phyloP scores from a whole-genome alignment of 2,329 filamentous ascomycete genomes.

The Stachybotrys chartarum region DNA sequence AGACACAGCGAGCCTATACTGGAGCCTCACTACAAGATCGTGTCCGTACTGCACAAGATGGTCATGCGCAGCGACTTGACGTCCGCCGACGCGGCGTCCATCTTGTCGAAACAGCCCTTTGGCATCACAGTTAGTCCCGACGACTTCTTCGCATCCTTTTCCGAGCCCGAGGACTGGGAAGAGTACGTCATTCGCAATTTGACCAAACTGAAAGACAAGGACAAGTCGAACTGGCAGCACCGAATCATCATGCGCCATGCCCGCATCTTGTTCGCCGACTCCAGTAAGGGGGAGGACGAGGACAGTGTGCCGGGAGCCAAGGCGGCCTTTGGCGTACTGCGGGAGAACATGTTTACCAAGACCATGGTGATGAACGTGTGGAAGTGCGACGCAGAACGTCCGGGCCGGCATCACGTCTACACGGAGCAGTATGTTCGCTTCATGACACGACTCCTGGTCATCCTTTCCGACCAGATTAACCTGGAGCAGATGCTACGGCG shows the following conservation, averaged over 20 bases:
- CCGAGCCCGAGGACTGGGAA: slow-evolving; percentile 51
- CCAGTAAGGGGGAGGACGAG: slow-evolving; percentile 28
- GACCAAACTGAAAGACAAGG: slow-evolving; percentile 54
- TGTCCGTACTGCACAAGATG: slow-evolving; percentile 76
- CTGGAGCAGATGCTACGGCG: slow-evolving; percentile 73
- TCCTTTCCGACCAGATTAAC: slow-evolving; percentile 66
- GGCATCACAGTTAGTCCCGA: slow-evolving; percentile 27
- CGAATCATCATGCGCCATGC: slow-evolving; percentile 75
- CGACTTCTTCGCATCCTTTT: slow-evolving; percentile 26
- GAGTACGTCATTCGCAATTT: slow-evolving; percentile 46
- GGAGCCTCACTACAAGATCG: slow-evolving; percentile 88
- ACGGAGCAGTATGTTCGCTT: slow-evolving; percentile 81
- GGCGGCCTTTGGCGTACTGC: slow-evolving; percentile 72
- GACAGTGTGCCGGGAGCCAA: slow-evolving; percentile 58
- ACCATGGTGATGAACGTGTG: slow-evolving; percentile 93
- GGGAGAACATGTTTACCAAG: slow-evolving; percentile 74
- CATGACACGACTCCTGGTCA: slow-evolving; percentile 66
- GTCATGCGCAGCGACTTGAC: slow-evolving; percentile 48
- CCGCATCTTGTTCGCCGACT: slow-evolving; percentile 44
- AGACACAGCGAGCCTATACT: slow-evolving; percentile 68
- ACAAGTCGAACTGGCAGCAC: slow-evolving; percentile 94
- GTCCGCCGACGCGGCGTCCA: slow-evolving; percentile 39
- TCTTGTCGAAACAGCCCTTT: slow-evolving; percentile 51
- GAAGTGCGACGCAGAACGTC: slow-evolving; percentile 80
- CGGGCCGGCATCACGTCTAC: slow-evolving; percentile 87